Conservation (phyloP, 169 alveolate genomes). For the Plasmodium sp. region DNA sequence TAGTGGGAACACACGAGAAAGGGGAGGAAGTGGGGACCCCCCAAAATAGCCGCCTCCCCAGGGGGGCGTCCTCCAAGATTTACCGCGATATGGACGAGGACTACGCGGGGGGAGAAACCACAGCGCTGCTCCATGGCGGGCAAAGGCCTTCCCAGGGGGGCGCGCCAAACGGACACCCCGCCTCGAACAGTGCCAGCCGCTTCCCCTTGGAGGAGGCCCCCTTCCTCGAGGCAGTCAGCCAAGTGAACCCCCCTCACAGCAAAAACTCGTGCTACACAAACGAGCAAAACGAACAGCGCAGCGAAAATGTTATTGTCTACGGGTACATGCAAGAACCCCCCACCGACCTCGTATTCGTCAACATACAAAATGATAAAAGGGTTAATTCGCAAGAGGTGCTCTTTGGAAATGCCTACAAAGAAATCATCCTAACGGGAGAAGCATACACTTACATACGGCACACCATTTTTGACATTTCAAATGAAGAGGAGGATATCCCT, state of each 20-base stretch:
- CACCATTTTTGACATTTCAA: neutral
- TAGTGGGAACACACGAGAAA: neutral
- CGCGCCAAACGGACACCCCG: neutral
- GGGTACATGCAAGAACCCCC: constrained; percentile 23
- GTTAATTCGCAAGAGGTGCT: constrained; percentile 14
- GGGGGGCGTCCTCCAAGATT: neutral
- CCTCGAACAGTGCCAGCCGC: neutral
- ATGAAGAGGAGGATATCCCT: constrained; percentile 8
- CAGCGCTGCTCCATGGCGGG: neutral
- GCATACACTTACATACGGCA: constrained; percentile 37
- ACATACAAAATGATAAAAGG: constrained; percentile 43
- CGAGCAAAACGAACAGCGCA: constrained; percentile 5
- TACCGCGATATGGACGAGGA: neutral
- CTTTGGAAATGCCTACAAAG: constrained; percentile 45
- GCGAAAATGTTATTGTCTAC: constrained; percentile 48
- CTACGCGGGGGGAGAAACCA: neutral
- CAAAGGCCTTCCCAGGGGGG: neutral
- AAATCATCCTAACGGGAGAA: constrained; percentile 66
- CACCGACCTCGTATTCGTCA: constrained; percentile 13
- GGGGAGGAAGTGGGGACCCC: neutral
- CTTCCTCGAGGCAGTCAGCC: neutral
- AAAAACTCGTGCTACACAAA: neutral
- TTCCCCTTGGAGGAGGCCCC: neutral
- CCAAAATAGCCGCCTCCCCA: neutral
- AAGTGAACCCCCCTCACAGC: neutral